Evolutionary conservation across 805 yeast genomes (phyloP).

Genomic region (Nakazawaea laoshanensis): DNA sequence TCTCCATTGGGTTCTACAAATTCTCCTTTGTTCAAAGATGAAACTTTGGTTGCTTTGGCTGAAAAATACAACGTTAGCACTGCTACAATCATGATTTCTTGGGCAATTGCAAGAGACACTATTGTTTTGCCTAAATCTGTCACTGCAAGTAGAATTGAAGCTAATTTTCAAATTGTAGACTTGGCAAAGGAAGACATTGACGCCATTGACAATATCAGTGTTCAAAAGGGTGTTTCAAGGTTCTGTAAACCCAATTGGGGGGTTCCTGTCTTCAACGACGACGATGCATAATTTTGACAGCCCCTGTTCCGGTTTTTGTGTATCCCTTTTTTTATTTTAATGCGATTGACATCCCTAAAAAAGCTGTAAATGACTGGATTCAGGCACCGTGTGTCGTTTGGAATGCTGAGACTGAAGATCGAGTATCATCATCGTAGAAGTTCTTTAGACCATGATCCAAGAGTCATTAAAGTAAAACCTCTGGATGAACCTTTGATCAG

Average conservation of each 20-base stretch:
- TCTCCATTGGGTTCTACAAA: constrained; percentile 66
- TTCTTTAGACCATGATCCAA: neutral
- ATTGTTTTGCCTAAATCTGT: constrained; percentile 30
- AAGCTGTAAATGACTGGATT: neutral
- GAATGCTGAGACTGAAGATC: constrained; percentile 1
- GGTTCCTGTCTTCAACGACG: constrained; percentile 21
- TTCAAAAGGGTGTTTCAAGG: constrained; percentile 22
- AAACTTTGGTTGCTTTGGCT: constrained; percentile 34
- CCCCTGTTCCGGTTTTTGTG: too few relatives aligned
- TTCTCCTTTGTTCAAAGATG: constrained; percentile 43
- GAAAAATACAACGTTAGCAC: constrained; percentile 33
- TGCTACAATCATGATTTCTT: constrained; percentile 45
- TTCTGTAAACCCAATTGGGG: constrained; percentile 29
- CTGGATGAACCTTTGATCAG: constrained; percentile 1
- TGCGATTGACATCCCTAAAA: neutral
- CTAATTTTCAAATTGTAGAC: constrained; percentile 26
- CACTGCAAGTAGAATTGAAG: constrained; percentile 21
- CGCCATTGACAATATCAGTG: constrained; percentile 20
- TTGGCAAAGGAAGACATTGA: constrained; percentile 28
- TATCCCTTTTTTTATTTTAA: too few relatives aligned
- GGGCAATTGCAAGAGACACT: constrained; percentile 50
- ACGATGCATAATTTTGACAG: constrained; percentile 3
- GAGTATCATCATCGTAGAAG: constrained; percentile 6
- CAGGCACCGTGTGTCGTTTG: too few relatives aligned
- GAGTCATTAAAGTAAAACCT: neutral